Evolutionary conservation across 495 filamentous ascomycete species (phyloP).

Genomic region (Daldinia childiae): DNA sequence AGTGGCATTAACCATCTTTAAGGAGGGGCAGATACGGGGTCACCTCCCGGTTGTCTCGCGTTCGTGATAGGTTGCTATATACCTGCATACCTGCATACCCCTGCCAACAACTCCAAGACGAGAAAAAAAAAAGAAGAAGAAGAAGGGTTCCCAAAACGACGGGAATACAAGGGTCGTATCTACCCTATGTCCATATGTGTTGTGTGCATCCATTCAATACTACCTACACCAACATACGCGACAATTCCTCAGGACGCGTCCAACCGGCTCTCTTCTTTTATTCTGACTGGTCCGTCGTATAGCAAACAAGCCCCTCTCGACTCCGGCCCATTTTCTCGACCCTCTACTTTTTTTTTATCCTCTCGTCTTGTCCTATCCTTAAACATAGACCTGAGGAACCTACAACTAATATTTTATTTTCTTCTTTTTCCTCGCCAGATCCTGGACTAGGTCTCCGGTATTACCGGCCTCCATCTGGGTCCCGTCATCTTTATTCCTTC

Average conservation of each 20-base stretch:
- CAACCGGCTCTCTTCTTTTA: conserved; percentile 37
- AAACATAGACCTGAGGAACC: conserved; percentile 26
- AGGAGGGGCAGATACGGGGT: conserved; percentile 30
- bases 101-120: conserved; percentile 19
- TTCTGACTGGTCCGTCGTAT: conserved; percentile 37
- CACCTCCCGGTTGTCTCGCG: conserved; percentile 22
- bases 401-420: conserved; percentile 24
- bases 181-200: conserved; percentile 21
- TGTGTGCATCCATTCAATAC: conserved; percentile 35
- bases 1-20: conserved; percentile 29
- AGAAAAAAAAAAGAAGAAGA: conserved; percentile 11
- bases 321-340: conserved; percentile 31
- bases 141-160: conserved; percentile 36
- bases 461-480: conserved; percentile 16
- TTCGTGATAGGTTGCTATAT: conserved; percentile 36
- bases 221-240: conserved; percentile 33
- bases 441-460: conserved; percentile 18
- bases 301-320: conserved; percentile 37
- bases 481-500: conserved; percentile 21
- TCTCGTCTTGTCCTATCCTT: conserved; percentile 38
- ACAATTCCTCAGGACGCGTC: conserved; percentile 38
- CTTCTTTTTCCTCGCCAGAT: conserved; percentile 8
- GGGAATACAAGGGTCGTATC: conserved; percentile 30
- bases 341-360: conserved; percentile 31
- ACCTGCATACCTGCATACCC: conserved; percentile 37